These are phyloP conservation scores for Clavariopsis aquatica DNA, from an alignment of 495 filamentous ascomycete genomes.

Conservation along the genomic window DNA sequence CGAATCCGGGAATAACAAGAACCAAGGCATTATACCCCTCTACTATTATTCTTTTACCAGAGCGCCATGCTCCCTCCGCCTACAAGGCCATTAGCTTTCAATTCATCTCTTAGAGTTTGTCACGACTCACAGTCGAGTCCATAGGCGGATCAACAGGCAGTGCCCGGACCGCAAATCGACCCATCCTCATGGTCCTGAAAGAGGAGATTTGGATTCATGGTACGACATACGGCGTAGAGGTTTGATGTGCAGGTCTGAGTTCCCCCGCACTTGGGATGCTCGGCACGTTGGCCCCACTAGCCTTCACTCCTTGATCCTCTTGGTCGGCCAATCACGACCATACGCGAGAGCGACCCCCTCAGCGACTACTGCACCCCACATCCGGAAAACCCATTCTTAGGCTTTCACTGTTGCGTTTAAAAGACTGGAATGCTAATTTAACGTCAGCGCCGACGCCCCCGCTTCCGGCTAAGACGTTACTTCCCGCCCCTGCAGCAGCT, in stretches of 20 bases:
- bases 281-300: conserved; percentile 11
- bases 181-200: no score
- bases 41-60: no score
- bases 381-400: neutral
- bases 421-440: neutral
- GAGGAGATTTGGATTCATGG: neutral
- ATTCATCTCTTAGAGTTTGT: no score
- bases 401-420: neutral
- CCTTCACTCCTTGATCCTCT: neutral
- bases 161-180: no score
- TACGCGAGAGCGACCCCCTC: neutral
- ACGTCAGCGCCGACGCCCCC: conserved; percentile 18
- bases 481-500: conserved; percentile 19
- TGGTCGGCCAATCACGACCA: neutral
- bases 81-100: no score
- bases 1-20: no score
- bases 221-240: neutral
- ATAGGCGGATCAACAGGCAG: no score
- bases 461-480: conserved; percentile 21
- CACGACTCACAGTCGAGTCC: no score
- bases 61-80: no score
- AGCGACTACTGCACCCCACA: conserved; percentile 28
- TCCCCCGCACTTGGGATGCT: conserved; percentile 10
- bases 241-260: neutral
- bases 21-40: no score